Percentiles rank a stretch among this genome's conserved stretches.
Conservation (phyloP, 169 alveolate genomes). For the Plasmodium ovale region DNA sequence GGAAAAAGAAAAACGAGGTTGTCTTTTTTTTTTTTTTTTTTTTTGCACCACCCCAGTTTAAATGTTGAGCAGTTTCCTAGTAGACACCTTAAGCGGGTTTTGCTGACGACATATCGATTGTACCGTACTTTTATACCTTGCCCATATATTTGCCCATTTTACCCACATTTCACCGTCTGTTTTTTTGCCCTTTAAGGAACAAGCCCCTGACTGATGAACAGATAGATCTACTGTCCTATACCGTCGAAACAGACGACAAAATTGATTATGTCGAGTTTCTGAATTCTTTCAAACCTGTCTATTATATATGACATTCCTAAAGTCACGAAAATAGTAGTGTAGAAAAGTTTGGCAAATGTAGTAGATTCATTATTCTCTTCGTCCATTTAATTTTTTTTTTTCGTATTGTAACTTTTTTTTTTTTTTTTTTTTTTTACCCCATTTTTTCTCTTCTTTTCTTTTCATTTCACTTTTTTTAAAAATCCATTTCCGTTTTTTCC, state of each 20-base stretch:
- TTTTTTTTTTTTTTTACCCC: background rate
- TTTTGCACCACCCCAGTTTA: no score
- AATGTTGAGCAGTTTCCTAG: no score
- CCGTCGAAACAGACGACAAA: slow-evolving; percentile 80
- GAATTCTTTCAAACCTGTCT: slow-evolving; percentile 80
- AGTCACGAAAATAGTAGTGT: background rate
- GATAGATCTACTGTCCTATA: slow-evolving; percentile 77
- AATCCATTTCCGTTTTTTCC: no score
- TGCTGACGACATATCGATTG: no score
- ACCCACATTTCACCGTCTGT: background rate
- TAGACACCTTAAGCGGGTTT: no score
- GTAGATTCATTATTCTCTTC: background rate
- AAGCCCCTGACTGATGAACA: slow-evolving; percentile 84
- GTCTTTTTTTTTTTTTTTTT: background rate
- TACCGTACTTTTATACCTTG: background rate
- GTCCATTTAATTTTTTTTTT: slow-evolving; percentile 1
- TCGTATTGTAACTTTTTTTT: background rate
- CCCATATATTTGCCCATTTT: background rate
- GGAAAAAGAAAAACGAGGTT: background rate
- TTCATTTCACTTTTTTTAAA: background rate
- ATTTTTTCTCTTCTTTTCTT: background rate
- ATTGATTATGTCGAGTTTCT: slow-evolving; percentile 79
- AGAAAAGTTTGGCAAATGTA: background rate
- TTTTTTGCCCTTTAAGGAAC: slow-evolving; percentile 34
- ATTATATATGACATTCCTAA: slow-evolving; percentile 13